Evolutionary conservation across 495 filamentous ascomycete genomes (phyloP).

Genomic region (Oidiodendron maius): DNA sequence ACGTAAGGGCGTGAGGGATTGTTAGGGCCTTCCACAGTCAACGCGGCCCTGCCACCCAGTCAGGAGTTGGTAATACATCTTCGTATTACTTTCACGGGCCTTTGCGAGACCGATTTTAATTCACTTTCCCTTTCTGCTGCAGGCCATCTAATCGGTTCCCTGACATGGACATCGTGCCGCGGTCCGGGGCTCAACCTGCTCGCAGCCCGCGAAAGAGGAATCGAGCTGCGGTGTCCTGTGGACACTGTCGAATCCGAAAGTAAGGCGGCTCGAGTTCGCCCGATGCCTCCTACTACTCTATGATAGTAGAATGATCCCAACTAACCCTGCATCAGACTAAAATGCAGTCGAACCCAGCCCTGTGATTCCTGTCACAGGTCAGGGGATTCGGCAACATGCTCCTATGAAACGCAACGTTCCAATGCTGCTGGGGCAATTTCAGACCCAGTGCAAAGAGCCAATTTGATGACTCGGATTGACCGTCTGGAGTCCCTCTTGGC

Average conservation of each 20-base stretch:
- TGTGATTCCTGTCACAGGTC: constrained; percentile 3
- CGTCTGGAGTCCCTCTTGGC: background rate
- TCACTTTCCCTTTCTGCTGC: no score
- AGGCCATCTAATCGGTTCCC: no score
- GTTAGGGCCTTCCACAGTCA: no score
- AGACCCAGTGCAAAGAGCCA: background rate
- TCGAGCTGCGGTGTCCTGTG: background rate
- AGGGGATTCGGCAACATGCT: constrained; percentile 1
- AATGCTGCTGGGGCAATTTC: background rate
- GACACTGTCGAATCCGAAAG: constrained; percentile 5
- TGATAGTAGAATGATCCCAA: background rate
- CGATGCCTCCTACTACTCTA: background rate
- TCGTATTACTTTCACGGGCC: no score
- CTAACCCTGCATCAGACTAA: constrained; percentile 1
- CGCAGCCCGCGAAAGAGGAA: constrained; percentile 1
- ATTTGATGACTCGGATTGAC: constrained; percentile 1
- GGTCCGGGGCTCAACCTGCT: background rate
- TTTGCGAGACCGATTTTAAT: no score
- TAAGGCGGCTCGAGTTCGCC: background rate
- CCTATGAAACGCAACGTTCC: background rate
- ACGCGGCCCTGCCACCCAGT: no score
- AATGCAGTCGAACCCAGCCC: constrained; percentile 4
- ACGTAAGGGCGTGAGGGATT: no score
- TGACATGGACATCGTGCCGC: background rate
- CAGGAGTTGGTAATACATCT: no score